Evolutionary conservation across 345 rosid species (phyloP).

Genomic region (Crucihimalaya himalaica): DNA sequence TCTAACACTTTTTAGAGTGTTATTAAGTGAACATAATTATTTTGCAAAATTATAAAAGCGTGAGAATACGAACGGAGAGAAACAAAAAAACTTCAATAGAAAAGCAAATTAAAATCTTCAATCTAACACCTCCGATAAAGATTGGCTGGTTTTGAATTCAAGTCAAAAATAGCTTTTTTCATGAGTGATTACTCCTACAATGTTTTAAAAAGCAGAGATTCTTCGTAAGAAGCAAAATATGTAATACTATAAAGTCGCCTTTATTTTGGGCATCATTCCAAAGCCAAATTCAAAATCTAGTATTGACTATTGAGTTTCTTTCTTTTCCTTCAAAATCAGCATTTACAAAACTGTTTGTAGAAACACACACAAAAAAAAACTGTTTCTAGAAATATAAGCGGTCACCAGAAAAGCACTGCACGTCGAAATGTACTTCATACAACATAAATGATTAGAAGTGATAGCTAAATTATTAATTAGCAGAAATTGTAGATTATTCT

Average conservation of each 20-base stretch:
- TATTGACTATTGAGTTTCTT: constrained; percentile 5
- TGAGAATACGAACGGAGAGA: neutral
- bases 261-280: constrained; percentile 19
- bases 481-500: neutral
- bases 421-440: neutral
- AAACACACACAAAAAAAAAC: no score
- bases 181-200: constrained; percentile 18
- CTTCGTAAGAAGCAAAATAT: constrained; percentile 31
- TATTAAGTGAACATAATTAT: neutral
- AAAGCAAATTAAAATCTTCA: constrained; percentile 11
- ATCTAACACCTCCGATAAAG: constrained; percentile 2
- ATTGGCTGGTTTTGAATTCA: constrained; percentile 30
- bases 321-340: neutral
- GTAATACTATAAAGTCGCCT: constrained; percentile 21
- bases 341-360: constrained; percentile 4
- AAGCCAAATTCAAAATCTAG: constrained; percentile 16
- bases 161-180: constrained; percentile 31
- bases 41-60: neutral
- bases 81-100: neutral
- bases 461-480: neutral
- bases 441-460: neutral
- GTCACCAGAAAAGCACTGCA: neutral
- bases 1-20: no score
- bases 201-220: constrained; percentile 29
- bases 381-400: neutral